phyloP scores from a whole-genome alignment of 139 green algal genomes.

The Raphidocelis subcapitata region DNA sequence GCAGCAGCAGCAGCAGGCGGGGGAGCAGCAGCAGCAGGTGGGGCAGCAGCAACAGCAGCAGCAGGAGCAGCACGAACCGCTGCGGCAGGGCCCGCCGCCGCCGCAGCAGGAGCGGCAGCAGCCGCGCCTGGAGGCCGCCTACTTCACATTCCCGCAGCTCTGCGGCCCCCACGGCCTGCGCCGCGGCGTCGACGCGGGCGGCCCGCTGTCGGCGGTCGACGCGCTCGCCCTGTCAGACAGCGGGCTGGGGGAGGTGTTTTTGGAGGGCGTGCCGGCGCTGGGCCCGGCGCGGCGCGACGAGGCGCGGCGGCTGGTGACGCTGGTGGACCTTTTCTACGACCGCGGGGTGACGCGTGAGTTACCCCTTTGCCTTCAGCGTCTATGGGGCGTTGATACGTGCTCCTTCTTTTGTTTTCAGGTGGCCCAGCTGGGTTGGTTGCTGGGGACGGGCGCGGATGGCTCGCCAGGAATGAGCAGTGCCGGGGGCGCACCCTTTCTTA shows the following conservation, averaged over 20 bases:
- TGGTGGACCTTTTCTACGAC: conserved; percentile 28
- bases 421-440: too few relatives aligned
- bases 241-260: background rate
- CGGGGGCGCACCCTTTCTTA: too few relatives aligned
- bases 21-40: background rate
- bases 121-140: conserved; percentile 29
- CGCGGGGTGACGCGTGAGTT: background rate
- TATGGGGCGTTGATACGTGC: too few relatives aligned
- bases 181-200: conserved; percentile 2
- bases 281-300: conserved; percentile 8
- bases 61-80: conserved; percentile 11
- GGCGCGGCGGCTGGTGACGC: conserved; percentile 16
- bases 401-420: too few relatives aligned
- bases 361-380: too few relatives aligned
- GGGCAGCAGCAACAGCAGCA: conserved; percentile 6
- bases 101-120: conserved; percentile 27
- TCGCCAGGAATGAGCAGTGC: too few relatives aligned
- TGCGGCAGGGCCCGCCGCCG: conserved; percentile 13
- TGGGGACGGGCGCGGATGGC: too few relatives aligned
- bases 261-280: conserved; percentile 20
- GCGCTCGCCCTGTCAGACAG: conserved; percentile 67
- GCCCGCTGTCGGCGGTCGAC: conserved; percentile 70
- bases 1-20: background rate
- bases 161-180: conserved; percentile 50
- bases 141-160: conserved; percentile 79